Evolutionary conservation across 768 basidiomycete genomes (phyloP).

Genomic region (Leucocoprinus leucothites): DNA sequence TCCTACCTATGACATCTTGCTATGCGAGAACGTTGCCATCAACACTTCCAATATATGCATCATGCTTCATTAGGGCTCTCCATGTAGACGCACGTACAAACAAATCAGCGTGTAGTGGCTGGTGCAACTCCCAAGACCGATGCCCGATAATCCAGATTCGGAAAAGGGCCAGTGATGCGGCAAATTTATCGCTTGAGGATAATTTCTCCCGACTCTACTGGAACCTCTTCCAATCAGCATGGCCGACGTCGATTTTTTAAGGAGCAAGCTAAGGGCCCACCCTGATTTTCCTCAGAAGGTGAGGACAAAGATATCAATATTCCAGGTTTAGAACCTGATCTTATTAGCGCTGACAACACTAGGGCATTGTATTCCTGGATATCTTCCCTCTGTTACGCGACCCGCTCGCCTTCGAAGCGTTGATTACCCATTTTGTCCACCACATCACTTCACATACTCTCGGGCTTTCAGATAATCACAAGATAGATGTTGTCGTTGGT

Average conservation of each 20-base stretch:
- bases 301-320: constrained; percentile 9
- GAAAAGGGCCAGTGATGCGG: background rate
- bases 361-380: constrained; percentile 93
- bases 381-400: constrained; percentile 91
- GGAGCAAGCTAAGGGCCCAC: constrained; percentile 55
- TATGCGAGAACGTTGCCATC: constrained; percentile 18
- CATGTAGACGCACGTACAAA: background rate
- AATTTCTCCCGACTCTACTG: too few relatives aligned
- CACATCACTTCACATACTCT: constrained; percentile 82
- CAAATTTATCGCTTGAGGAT: background rate
- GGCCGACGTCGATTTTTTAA: constrained; percentile 76
- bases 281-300: constrained; percentile 92
- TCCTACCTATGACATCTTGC: constrained; percentile 22
- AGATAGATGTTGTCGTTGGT: constrained; percentile 90
- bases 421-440: constrained; percentile 85
- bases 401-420: constrained; percentile 83
- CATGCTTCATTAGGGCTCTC: constrained; percentile 12
- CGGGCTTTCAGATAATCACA: constrained; percentile 52
- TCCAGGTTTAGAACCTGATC: background rate
- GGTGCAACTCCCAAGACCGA: too few relatives aligned
- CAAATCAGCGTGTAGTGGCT: background rate
- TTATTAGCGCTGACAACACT: background rate
- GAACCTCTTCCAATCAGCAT: too few relatives aligned
- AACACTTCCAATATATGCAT: constrained; percentile 23
- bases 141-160: background rate